Evolutionary conservation across 495 filamentous ascomycete species (phyloP), one percentile per base, ranked within the genome.

Genomic region (Barbatosphaeria neglecta): DNA sequence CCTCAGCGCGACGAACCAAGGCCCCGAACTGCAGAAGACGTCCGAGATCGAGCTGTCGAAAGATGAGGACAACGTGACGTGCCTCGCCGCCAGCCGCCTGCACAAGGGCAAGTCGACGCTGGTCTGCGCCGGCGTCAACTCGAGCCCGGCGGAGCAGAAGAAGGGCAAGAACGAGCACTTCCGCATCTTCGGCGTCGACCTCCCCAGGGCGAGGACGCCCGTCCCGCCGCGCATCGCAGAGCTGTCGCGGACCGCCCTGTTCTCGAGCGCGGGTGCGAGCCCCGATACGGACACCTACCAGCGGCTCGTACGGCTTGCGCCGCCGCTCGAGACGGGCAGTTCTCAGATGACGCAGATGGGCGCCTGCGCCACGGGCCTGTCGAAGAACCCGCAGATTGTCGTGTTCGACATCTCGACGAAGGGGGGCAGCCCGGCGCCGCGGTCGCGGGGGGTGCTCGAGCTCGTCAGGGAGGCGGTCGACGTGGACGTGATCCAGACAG

Each of bases 11-110:
- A 73, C 74, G 68, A 73, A 69, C 52, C 55, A 59, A 1, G 64
- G 76, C 13, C 70, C 84, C 9, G 20, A 41, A 20, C 63, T 94
- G 38, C 69, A 74, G 35, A 70, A 82, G 52, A 61, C 73, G n/a
- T 74, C 81, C 50, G 85, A 92, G 54, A 68, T 94, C 56, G 83
- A 87, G 25, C 77, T 96, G 46, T 87, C 83, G 53, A 75, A 78
- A 55, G 80, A 95, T 56, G 92, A 96, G 66, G 92, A 98, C 69
- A 93, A 84, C 37, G 87, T 94, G 52, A 90, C 83, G 47, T 85
- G 83, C 33, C 70, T 97, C 39, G 87, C 79, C 20, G 75, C 79
- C 47, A 77, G 83, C 28, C 64, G 13, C 31, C 10, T 77, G 41
- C 62, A 66, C 24, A 72, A 67, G 41, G 75, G 75, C 39, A 67